Evolutionary conservation across 2,329 filamentous ascomycete genomes (phyloP).

Genomic region (Cordyceps fumosorosea): DNA sequence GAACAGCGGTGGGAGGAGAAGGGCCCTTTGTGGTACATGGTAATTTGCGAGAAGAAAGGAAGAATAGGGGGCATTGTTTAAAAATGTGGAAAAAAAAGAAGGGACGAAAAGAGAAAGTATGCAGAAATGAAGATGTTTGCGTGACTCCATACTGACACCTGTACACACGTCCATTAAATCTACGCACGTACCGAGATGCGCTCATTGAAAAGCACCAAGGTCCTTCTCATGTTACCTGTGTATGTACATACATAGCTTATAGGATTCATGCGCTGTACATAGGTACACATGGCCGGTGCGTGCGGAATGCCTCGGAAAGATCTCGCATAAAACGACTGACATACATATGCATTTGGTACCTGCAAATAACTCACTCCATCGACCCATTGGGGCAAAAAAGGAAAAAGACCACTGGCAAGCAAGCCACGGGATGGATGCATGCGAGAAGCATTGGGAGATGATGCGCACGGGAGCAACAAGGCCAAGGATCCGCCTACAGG

Average conservation of each 20-base stretch:
- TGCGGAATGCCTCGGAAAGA: neutral
- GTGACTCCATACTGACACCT: too few species aligned
- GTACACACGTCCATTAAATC: too few species aligned
- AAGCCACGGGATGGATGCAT: neutral
- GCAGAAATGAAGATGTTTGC: neutral
- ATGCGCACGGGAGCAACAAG: neutral
- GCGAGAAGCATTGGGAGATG: neutral
- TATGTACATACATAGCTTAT: neutral
- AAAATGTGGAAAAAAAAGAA: neutral
- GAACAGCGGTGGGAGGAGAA: neutral
- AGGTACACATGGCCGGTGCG: neutral
- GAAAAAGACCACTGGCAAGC: neutral
- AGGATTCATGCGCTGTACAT: neutral
- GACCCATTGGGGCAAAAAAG: neutral
- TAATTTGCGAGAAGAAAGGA: neutral
- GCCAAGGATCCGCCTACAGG: neutral
- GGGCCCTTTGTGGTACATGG: neutral
- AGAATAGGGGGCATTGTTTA: neutral
- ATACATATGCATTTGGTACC: neutral
- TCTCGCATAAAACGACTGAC: constrained; percentile 1
- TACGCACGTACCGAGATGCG: too few species aligned
- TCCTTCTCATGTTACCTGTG: neutral
- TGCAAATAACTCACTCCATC: neutral
- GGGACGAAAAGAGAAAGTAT: neutral
- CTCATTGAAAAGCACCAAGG: too few species aligned